Conservation (phyloP, 2,329 filamentous ascomycete species). For the Malbranchea cinnamomea region DNA sequence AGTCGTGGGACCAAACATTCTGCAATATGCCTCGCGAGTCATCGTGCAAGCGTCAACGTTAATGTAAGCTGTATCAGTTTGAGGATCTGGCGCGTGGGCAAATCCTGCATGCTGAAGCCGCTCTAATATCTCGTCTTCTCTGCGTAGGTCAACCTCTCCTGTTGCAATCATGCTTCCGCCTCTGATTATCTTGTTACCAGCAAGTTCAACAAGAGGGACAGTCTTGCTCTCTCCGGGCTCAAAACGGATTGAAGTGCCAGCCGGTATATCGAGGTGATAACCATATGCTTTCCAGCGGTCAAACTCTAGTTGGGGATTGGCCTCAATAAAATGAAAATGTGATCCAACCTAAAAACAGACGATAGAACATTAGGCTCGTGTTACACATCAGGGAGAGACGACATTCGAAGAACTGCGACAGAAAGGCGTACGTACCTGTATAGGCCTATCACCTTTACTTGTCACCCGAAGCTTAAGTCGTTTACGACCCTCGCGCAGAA, state of each 20-base stretch:
- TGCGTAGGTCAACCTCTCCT: slow-evolving; percentile 51
- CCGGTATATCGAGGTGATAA: slow-evolving; percentile 74
- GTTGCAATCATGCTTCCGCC: slow-evolving; percentile 71
- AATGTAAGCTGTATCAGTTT: slow-evolving; percentile 39
- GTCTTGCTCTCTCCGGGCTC: slow-evolving; percentile 89
- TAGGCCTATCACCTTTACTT: slow-evolving; percentile 75
- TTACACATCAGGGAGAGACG: no score
- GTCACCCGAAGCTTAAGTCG: slow-evolving; percentile 63
- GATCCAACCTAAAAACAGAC: slow-evolving; percentile 49
- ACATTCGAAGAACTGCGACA: no score
- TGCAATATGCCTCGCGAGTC: slow-evolving; percentile 62
- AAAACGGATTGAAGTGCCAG: slow-evolving; percentile 83
- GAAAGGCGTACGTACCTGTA: slow-evolving; percentile 49
- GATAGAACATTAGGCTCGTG: slow-evolving; percentile 4
- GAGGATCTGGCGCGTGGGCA: slow-evolving; percentile 56
- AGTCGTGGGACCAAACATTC: slow-evolving; percentile 86
- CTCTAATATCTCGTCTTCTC: slow-evolving; percentile 50
- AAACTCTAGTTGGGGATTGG: slow-evolving; percentile 80
- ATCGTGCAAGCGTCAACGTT: slow-evolving; percentile 51
- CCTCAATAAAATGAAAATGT: slow-evolving; percentile 92
- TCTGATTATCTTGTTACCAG: slow-evolving; percentile 60
- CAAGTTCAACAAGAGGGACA: slow-evolving; percentile 79
- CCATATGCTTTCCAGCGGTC: slow-evolving; percentile 73
- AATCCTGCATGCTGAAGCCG: slow-evolving; percentile 61
- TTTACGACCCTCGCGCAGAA: slow-evolving; percentile 58